A percentile compares a stretch with the other conserved stretches of the same genome.
These are phyloP conservation scores for Pseudophaeomoniella oleicola DNA, from an alignment of 2,329 filamentous ascomycete species.

Conservation along the genomic window DNA sequence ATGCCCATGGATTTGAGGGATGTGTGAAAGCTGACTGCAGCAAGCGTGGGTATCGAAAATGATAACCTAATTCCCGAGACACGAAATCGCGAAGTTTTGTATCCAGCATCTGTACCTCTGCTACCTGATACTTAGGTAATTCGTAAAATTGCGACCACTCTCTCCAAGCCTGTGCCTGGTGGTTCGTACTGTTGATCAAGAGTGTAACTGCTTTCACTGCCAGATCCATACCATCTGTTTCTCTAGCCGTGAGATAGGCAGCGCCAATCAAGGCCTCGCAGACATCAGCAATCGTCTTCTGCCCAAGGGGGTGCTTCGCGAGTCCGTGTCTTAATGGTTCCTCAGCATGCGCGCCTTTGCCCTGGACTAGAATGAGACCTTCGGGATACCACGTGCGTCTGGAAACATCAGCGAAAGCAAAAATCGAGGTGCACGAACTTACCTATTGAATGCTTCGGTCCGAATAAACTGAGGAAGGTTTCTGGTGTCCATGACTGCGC, in stretches of 20 bases:
- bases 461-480: slow-evolving; percentile 61
- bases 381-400: slow-evolving; percentile 80
- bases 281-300: slow-evolving; percentile 89
- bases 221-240: slow-evolving; percentile 35
- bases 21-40: slow-evolving; percentile 79
- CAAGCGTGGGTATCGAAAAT: slow-evolving; percentile 61
- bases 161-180: slow-evolving; percentile 52
- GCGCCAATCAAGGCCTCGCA: slow-evolving; percentile 91
- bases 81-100: slow-evolving; percentile 53
- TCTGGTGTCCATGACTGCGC: slow-evolving; percentile 50
- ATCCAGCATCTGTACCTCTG: slow-evolving; percentile 49
- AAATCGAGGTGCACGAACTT: no score
- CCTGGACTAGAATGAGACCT: slow-evolving; percentile 55
- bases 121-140: slow-evolving; percentile 56
- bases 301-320: slow-evolving; percentile 52
- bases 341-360: slow-evolving; percentile 41
- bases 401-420: no score
- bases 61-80: slow-evolving; percentile 42
- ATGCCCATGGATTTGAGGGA: slow-evolving; percentile 64
- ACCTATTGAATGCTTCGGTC: slow-evolving; percentile 57
- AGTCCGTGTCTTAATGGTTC: slow-evolving; percentile 17
- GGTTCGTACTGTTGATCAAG: slow-evolving; percentile 54
- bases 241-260: slow-evolving; percentile 45
- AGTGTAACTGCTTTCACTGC: slow-evolving; percentile 42
- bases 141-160: slow-evolving; percentile 61